Conservation (phyloP, 257 asterid genomes). For the Buddleja alternifolia region DNA sequence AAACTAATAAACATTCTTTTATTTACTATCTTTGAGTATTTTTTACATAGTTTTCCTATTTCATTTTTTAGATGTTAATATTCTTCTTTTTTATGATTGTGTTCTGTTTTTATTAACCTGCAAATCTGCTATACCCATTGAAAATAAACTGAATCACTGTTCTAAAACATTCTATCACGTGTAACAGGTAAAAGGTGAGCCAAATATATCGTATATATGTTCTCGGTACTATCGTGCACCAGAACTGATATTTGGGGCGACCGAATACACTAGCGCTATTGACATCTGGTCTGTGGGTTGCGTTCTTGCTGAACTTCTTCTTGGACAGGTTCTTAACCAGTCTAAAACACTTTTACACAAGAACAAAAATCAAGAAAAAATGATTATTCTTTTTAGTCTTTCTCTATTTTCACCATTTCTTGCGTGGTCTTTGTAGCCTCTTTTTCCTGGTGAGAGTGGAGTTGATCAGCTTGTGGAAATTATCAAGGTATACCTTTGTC, state of each 20-base stretch:
- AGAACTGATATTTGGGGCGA: slow-evolving; percentile 83
- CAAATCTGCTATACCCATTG: slow-evolving; percentile 15
- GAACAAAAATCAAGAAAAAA: slow-evolving; percentile 2
- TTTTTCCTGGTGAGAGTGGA: slow-evolving; percentile 91
- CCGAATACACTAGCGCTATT: slow-evolving; percentile 78
- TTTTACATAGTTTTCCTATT: neutral
- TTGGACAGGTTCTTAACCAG: slow-evolving; percentile 67
- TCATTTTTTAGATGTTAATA: neutral
- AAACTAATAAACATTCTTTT: neutral
- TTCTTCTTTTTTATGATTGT: neutral
- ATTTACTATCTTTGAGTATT: neutral
- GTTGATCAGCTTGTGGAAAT: slow-evolving; percentile 90
- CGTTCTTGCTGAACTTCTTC: slow-evolving; percentile 87
- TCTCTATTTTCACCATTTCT: slow-evolving; percentile 13
- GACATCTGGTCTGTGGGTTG: slow-evolving; percentile 93
- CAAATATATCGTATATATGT: slow-evolving; percentile 82
- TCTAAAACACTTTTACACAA: slow-evolving; percentile 9
- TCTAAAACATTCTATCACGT: slow-evolving; percentile 21
- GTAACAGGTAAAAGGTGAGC: slow-evolving; percentile 82
- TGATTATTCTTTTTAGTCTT: slow-evolving; percentile 8
- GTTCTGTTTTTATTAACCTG: neutral
- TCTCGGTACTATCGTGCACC: slow-evolving; percentile 88
- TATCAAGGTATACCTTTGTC: slow-evolving; percentile 58
- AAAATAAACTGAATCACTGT: neutral
- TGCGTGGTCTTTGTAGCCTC: slow-evolving; percentile 48